A percentile compares a stretch with the other conserved stretches of the same genome.
These are phyloP conservation scores for Decorospora gaudefroyi DNA, from an alignment of 2,329 filamentous ascomycete genomes.

Conservation along the genomic window DNA sequence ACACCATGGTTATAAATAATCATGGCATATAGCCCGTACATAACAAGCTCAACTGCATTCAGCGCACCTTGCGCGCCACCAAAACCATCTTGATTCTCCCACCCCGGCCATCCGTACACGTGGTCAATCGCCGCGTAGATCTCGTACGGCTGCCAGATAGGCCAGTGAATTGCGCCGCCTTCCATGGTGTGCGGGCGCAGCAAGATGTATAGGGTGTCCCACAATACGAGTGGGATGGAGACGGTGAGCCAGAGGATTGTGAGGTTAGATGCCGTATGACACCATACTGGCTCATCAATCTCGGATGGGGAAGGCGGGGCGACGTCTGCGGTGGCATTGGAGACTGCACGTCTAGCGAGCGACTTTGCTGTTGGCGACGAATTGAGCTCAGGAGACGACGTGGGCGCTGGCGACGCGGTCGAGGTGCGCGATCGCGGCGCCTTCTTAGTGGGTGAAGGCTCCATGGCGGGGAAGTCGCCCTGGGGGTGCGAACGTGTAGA, in stretches of 20 bases:
- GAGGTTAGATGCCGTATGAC: conserved; percentile 63
- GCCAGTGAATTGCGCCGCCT: conserved; percentile 71
- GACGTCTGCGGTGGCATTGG: conserved; percentile 23
- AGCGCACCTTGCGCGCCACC: conserved; percentile 72
- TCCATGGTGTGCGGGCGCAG: conserved; percentile 81
- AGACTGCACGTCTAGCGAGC: conserved; percentile 32
- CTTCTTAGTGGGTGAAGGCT: conserved; percentile 46
- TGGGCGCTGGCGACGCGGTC: conserved; percentile 41
- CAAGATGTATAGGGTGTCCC: conserved; percentile 81
- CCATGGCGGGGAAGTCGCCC: conserved; percentile 43
- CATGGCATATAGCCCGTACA: conserved; percentile 67
- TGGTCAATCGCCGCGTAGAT: conserved; percentile 81
- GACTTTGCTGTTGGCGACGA: conserved; percentile 24
- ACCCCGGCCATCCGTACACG: conserved; percentile 78
- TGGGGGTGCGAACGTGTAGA: conserved; percentile 47
- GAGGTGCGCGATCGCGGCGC: conserved; percentile 40
- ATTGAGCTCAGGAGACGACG: conserved; percentile 25
- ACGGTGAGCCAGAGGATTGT: conserved; percentile 72
- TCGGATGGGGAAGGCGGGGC: conserved; percentile 29
- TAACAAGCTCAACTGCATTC: conserved; percentile 69
- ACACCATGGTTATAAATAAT: conserved; percentile 54
- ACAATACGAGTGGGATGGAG: conserved; percentile 76
- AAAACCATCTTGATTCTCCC: conserved; percentile 69
- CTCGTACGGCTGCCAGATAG: conserved; percentile 76
- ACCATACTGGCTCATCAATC: conserved; percentile 49